Evolutionary conservation across 176 grass and related monocot species (phyloP).

Genomic region (Bothriochloa decipiens): DNA sequence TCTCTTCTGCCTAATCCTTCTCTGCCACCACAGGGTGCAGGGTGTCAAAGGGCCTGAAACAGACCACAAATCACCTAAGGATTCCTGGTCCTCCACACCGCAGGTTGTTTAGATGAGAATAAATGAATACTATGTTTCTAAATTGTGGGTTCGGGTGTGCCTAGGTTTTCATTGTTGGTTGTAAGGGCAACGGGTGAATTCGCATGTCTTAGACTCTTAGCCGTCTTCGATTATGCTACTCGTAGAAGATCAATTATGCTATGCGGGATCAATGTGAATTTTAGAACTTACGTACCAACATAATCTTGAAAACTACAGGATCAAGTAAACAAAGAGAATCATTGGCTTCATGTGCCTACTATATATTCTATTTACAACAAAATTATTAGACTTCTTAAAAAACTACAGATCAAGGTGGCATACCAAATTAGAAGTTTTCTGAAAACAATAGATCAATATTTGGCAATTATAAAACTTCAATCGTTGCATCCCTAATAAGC

Average conservation of each 20-base stretch:
- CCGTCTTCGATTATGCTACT: not conserved
- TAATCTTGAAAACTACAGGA: not conserved
- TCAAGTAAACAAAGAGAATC: slow-evolving; percentile 1
- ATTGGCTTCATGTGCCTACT: not conserved
- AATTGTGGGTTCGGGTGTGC: not conserved
- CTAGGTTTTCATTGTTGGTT: slow-evolving; percentile 20
- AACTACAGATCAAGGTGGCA: not conserved
- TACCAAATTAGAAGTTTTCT: not conserved
- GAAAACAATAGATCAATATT: not conserved
- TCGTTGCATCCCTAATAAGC: not conserved
- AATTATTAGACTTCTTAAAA: not conserved
- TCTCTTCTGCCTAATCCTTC: too few relatives aligned
- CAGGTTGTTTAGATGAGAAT: slow-evolving; percentile 22
- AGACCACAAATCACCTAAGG: not conserved
- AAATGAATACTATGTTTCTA: slow-evolving; percentile 27
- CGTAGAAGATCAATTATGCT: not conserved
- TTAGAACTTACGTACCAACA: not conserved
- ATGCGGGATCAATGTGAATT: not conserved
- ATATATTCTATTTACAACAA: not conserved
- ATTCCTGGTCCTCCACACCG: not conserved
- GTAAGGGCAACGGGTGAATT: not conserved
- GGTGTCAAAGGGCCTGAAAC: not conserved
- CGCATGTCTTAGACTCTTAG: not conserved
- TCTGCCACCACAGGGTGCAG: not conserved
- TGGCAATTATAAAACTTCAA: not conserved